Base-by-base conservation (phyloP, 2,329 filamentous ascomycete genomes). In the Epicoccum nigrum region DNA sequence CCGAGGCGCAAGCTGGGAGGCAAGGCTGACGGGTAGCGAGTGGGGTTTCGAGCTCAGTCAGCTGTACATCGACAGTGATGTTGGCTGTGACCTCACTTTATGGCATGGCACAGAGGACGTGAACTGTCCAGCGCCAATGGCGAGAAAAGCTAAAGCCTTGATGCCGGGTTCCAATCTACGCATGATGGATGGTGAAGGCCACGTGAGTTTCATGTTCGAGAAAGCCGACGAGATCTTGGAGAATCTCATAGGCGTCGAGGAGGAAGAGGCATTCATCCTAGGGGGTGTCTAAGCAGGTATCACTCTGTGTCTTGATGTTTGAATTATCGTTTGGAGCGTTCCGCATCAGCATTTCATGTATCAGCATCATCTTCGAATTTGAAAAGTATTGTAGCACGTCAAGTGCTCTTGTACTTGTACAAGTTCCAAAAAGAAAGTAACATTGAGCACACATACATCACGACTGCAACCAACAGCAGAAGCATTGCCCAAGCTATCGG, bases 101-200 rank as follows among this genome's bases (percentile, higher is more conserved):
- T 74, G 70, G 70, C 71, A 73, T 58, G 70, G 69, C 0, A 53
- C 42, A 3, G 55, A 64, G n/a, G 71, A 74, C 46, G 47, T 58
- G 15, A 63, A 67, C 27, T 64, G 58, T 20, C 64, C 69, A 7
- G 54, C 58, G 17, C 38, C 43, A 11, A 67, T 65, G 65, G 62
- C 56, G 3, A 42, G 50, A 21, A 65, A 63, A 41, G 68, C 69
- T 1, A 54, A 59, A 11, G 56, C 59, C 19, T 27, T 62, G 19
- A 60, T 71, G 40, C 54, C 58, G 1, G 56, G 56, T 4, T 63
- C 61, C 21, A 54, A 44, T 19, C 32, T 70, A 16, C 52, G 56
- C 21, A 39, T 65, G 39, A 54, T 62, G 50, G 49, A 63, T 2
- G 66, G 59, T 1, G 66, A 69, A 39, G 67, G 60, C 7, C 68